Base-by-base conservation (phyloP, 805 yeast genomes). In the Kregervanrija pseudodelftensis region DNA sequence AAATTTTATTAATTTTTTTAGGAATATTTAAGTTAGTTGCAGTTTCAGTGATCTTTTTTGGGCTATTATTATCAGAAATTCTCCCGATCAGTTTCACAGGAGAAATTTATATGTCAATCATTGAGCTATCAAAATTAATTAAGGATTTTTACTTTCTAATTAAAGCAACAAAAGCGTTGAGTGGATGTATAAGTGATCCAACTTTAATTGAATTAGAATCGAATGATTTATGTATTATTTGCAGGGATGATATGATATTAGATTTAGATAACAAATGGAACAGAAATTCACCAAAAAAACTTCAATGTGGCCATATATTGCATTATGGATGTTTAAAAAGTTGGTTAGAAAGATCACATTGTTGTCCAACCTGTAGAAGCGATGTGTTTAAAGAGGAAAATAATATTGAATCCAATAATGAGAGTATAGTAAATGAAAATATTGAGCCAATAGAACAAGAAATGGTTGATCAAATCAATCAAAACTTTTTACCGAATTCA, bases 301-400 rank as follows among this genome's bases (percentile, higher is more conserved):
- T 93, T 40, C 72, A 69, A 1, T 93, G 99, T 69, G 85, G 87
- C 22, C 99, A 93, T 63, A 82, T 87, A 40, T 71, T 91, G 46
- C 99, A 93, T 61, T 67, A 84, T 65, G 90, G 93, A 4, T 93
- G 99, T 62, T 72, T 93, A 49, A 85, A 87, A 57, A 82, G 85
- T 52, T 93, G 99, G 99, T 70, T 93, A 53, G 95, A 86, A 58
- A 75, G 95, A 51, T 87, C 96, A 0, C 91, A 83, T 53, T 77
- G 79, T n/a, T 93, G 99, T 67, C 99, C 99, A 1, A 79, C 90
- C 43, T 93, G 99, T 61, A 72, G 96, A 49, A 70, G 82, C 30
- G 76, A 79, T 10, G 95, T 88, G 2, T 73, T 79, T 50, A 8
- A 33, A 22, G 17, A 31, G 8, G 32, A 40, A 10, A 32, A 39